Evolutionary conservation across 495 filamentous ascomycete genomes (phyloP).

Genomic region (Penicillium coffeae): DNA sequence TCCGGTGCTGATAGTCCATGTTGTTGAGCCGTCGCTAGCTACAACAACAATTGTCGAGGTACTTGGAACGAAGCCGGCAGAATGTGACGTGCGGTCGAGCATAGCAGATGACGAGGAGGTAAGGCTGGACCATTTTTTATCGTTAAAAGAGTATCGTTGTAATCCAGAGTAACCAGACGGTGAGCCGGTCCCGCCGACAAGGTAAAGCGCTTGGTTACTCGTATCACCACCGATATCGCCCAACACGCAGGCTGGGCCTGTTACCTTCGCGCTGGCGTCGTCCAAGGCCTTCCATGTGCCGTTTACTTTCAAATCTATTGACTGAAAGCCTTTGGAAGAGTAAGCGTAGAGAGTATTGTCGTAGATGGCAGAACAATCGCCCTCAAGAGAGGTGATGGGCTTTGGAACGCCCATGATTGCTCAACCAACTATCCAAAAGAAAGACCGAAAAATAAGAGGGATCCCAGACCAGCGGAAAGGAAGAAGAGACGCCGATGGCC

Average conservation of each 20-base stretch:
- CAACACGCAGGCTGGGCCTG: slow-evolving; percentile 72
- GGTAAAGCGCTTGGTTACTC: slow-evolving; percentile 64
- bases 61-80: slow-evolving; percentile 67
- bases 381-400: slow-evolving; percentile 61
- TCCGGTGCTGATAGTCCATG: background rate
- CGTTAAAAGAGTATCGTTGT: slow-evolving; percentile 77
- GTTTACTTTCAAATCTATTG: slow-evolving; percentile 62
- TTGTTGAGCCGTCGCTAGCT: slow-evolving; percentile 21
- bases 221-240: slow-evolving; percentile 51
- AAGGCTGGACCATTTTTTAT: slow-evolving; percentile 71
- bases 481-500: slow-evolving; percentile 19
- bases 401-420: slow-evolving; percentile 57
- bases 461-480: slow-evolving; percentile 35
- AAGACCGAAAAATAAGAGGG: slow-evolving; percentile 8
- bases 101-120: slow-evolving; percentile 50
- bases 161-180: slow-evolving; percentile 65
- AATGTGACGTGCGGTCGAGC: slow-evolving; percentile 68
- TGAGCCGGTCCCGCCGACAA: slow-evolving; percentile 71
- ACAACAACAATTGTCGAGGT: slow-evolving; percentile 73
- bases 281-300: slow-evolving; percentile 64
- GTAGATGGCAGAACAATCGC: slow-evolving; percentile 78
- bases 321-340: slow-evolving; percentile 69
- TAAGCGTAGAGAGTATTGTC: slow-evolving; percentile 85
- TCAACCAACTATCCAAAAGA: background rate
- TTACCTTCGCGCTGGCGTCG: slow-evolving; percentile 61